phyloP scores from a whole-genome alignment of 108 stramenopile genomes.

The Mayamaea pseudoterrestris region DNA sequence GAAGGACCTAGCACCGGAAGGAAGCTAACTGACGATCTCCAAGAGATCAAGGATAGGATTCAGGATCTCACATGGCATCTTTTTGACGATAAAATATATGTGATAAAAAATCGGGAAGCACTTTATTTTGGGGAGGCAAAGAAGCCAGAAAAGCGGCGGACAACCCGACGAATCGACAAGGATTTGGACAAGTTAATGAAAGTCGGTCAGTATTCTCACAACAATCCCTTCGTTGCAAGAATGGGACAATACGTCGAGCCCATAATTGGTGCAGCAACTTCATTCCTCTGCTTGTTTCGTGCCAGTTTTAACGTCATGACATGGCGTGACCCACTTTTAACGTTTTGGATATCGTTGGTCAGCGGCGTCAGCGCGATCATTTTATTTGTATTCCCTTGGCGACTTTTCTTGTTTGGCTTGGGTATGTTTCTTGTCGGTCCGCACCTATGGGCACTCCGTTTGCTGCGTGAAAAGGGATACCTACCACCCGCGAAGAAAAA shows the following conservation, averaged over 20 bases:
- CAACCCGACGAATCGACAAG: slow-evolving; percentile 7
- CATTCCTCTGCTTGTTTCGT: slow-evolving; percentile 18
- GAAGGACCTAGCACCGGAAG: slow-evolving; percentile 8
- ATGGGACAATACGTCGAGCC: slow-evolving; percentile 23
- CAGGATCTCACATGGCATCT: slow-evolving; percentile 23
- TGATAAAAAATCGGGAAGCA: slow-evolving; percentile 10
- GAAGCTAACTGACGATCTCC: slow-evolving; percentile 24
- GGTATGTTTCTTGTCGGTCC: slow-evolving; percentile 49
- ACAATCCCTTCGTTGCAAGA: slow-evolving; percentile 23
- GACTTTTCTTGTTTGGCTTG: slow-evolving; percentile 36
- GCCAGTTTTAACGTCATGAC: slow-evolving; percentile 41
- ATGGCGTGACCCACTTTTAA: slow-evolving; percentile 58
- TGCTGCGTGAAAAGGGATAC: slow-evolving; percentile 14
- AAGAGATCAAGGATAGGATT: slow-evolving; percentile 27
- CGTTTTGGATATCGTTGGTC: slow-evolving; percentile 31
- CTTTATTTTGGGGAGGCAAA: slow-evolving; percentile 21
- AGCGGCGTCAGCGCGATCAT: slow-evolving; percentile 12
- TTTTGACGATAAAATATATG: slow-evolving; percentile 31
- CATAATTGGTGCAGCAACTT: slow-evolving; percentile 15
- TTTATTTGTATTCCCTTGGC: slow-evolving; percentile 55
- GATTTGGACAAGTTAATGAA: slow-evolving; percentile 28
- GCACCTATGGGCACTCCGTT: slow-evolving; percentile 23
- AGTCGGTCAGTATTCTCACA: slow-evolving; percentile 22
- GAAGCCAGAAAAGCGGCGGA: slow-evolving; percentile 7
- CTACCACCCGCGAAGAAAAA: slow-evolving; percentile 3